Evolutionary conservation across 257 asterid genomes (phyloP).

Genomic region (Scutellaria baicalensis): DNA sequence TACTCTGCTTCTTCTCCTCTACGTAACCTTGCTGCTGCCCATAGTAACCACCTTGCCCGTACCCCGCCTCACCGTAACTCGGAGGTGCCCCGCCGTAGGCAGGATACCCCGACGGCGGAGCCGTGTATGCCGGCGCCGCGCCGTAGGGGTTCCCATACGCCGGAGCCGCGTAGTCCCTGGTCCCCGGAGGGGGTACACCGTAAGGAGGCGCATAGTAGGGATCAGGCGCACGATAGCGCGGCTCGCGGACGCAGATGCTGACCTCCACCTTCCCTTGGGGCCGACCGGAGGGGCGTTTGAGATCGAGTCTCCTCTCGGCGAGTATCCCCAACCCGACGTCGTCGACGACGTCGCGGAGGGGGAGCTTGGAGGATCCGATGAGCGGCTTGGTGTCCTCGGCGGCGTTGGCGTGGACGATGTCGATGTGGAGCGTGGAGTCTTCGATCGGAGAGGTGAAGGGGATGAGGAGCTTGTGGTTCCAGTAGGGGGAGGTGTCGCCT

Average conservation of each 20-base stretch:
- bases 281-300: slow-evolving; percentile 85
- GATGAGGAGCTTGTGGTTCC: slow-evolving; percentile 52
- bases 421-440: slow-evolving; percentile 54
- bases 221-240: slow-evolving; percentile 48
- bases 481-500: slow-evolving; percentile 62
- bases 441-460: slow-evolving; percentile 60
- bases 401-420: slow-evolving; percentile 65
- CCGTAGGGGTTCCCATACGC: slow-evolving; percentile 37
- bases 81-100: slow-evolving; percentile 35
- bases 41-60: slow-evolving; percentile 25
- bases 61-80: slow-evolving; percentile 19
- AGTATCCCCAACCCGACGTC: slow-evolving; percentile 45
- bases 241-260: slow-evolving; percentile 48
- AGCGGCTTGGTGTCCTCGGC: slow-evolving; percentile 70
- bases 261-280: slow-evolving; percentile 72
- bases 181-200: slow-evolving; percentile 50
- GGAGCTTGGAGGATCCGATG: slow-evolving; percentile 66
- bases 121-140: slow-evolving; percentile 24
- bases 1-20: slow-evolving; percentile 63
- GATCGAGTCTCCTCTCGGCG: slow-evolving; percentile 35
- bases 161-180: slow-evolving; percentile 40
- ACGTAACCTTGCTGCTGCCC: slow-evolving; percentile 39
- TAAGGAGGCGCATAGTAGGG: slow-evolving; percentile 54
- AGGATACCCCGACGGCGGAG: slow-evolving; percentile 4
- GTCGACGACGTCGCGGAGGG: slow-evolving; percentile 47